Conservation (phyloP, 148 eudicot genomes). For the Rhododendron ovatum region DNA sequence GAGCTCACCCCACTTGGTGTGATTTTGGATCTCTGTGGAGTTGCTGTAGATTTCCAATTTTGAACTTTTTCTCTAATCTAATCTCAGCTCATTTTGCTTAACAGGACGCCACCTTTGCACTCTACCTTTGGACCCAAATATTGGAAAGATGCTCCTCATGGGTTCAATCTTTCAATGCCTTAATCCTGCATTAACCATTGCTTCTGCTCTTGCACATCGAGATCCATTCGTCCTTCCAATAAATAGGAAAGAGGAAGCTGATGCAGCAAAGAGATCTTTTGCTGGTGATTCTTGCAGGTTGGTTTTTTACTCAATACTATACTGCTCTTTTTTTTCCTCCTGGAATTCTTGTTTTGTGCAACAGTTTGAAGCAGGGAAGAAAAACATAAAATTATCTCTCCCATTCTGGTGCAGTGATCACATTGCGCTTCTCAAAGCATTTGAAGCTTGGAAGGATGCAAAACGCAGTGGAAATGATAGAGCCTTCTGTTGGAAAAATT, state of each 20-base stretch:
- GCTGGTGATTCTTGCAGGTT: conserved; percentile 99
- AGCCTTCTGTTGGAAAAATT: conserved; percentile 88
- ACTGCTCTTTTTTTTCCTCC: not conserved
- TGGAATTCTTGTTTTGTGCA: not conserved
- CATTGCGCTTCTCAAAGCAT: conserved; percentile 96
- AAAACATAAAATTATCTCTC: not conserved
- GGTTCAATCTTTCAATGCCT: conserved; percentile 93
- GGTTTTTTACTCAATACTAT: not conserved
- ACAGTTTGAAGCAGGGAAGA: conserved; percentile 5
- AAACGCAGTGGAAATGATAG: conserved; percentile 59
- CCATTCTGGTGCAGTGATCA: conserved; percentile 70
- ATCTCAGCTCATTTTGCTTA: conserved; percentile 8
- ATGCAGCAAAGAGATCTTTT: conserved; percentile 88
- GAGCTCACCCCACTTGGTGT: conserved; percentile 94
- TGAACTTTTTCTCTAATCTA: conserved; percentile 2
- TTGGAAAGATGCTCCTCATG: conserved; percentile 98
- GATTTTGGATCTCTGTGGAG: not conserved
- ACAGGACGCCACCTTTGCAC: conserved; percentile 87
- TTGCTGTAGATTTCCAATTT: not conserved
- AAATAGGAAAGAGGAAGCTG: conserved; percentile 89
- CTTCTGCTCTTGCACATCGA: conserved; percentile 94
- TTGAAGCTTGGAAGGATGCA: conserved; percentile 94
- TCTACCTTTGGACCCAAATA: conserved; percentile 86
- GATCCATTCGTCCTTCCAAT: conserved; percentile 94
- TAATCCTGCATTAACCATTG: conserved; percentile 83